Evolutionary conservation across 177 flowering plant genomes (phyloP).

Genomic region (Tripterygium wilfordii): DNA sequence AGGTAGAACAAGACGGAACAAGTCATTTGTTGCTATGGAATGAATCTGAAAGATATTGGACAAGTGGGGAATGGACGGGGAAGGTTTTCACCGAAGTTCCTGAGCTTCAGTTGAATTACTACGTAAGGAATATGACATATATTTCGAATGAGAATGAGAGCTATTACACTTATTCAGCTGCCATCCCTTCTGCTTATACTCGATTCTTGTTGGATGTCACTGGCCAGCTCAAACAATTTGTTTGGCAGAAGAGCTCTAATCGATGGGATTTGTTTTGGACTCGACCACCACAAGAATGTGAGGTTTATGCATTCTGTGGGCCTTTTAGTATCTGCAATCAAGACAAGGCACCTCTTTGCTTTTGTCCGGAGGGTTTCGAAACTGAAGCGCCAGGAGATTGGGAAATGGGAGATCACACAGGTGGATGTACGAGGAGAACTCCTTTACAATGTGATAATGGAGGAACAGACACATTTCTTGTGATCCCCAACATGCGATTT

Average conservation of each 20-base stretch:
- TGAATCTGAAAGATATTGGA: constrained; percentile 10
- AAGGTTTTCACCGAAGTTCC: constrained; percentile 15
- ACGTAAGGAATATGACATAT: constrained; percentile 4
- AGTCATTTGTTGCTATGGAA: constrained; percentile 7
- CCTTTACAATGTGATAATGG: constrained; percentile 11
- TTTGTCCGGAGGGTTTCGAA: constrained; percentile 16
- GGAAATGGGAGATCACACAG: constrained; percentile 9
- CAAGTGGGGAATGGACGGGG: constrained; percentile 21
- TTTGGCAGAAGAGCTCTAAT: constrained; percentile 1
- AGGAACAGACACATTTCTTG: constrained; percentile 4
- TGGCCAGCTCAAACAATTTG: constrained; percentile 16
- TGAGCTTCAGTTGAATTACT: constrained; percentile 4
- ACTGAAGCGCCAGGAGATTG: constrained; percentile 6
- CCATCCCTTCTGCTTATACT: not conserved
- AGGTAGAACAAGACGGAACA: constrained; percentile 5
- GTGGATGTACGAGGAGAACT: constrained; percentile 15
- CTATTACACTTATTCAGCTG: constrained; percentile 13
- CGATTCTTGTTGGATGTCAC: constrained; percentile 15
- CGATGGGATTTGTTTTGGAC: constrained; percentile 18
- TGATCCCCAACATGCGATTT: not conserved
- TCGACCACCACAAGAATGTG: constrained; percentile 12
- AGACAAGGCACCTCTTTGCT: not conserved
- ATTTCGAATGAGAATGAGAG: constrained; percentile 9
- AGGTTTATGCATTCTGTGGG: constrained; percentile 18
- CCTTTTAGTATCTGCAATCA: constrained; percentile 15